A percentile compares a stretch with the other conserved stretches of the same genome.
phyloP scores from a whole-genome alignment of 176 grass and related monocot species.

The Triticum turgidum region DNA sequence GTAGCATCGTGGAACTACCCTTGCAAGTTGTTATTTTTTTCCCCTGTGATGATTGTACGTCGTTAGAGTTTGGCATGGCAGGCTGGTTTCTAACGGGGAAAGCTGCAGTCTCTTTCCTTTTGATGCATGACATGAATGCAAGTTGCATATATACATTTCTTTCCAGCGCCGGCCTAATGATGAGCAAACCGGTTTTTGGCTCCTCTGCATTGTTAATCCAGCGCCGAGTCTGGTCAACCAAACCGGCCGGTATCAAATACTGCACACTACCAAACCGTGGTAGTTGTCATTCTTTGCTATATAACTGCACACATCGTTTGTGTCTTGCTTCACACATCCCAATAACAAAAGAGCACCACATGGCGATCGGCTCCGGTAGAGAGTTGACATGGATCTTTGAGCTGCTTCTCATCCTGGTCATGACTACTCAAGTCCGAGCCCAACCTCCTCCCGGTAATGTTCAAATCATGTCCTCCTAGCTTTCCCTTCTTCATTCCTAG shows the following conservation, averaged over 20 bases:
- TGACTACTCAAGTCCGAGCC: background rate
- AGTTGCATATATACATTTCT: background rate
- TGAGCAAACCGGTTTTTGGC: background rate
- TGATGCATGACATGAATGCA: background rate
- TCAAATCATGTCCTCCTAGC: background rate
- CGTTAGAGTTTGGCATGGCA: background rate
- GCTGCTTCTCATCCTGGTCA: background rate
- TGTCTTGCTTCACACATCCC: background rate
- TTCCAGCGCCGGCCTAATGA: background rate
- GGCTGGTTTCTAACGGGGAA: background rate
- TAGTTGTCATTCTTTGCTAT: background rate
- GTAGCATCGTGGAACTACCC: background rate
- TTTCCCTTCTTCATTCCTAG: background rate
- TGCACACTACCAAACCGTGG: background rate
- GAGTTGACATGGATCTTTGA: background rate
- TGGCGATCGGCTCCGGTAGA: background rate
- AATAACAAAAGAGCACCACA: background rate
- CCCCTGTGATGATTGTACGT: background rate
- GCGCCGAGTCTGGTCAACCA: background rate
- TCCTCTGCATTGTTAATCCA: background rate
- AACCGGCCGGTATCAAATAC: background rate
- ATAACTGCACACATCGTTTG: background rate
- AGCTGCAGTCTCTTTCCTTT: background rate
- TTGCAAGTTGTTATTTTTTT: background rate
- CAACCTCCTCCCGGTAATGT: background rate